A percentile compares a stretch with the other conserved stretches of the same genome.
Evolutionary conservation across 352 stramenopile genomes (phyloP).

Genomic region (Phytophthora multivora): DNA sequence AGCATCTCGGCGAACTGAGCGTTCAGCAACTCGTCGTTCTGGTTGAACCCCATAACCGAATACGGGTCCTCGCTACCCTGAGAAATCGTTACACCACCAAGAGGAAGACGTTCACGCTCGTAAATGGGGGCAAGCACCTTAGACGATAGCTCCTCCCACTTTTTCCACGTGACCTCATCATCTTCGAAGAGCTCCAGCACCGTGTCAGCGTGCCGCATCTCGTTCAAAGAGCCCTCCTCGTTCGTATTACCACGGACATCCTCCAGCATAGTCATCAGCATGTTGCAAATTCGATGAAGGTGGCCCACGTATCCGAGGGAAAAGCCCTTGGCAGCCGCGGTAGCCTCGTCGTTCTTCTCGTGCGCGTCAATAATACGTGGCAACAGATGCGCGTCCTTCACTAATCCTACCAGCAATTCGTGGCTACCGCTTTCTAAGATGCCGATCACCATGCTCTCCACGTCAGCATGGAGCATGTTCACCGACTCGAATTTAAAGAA

Average conservation of each 20-base stretch:
- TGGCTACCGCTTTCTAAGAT: slow-evolving; percentile 82
- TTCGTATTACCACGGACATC: slow-evolving; percentile 69
- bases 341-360: slow-evolving; percentile 76
- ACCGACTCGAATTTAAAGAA: slow-evolving; percentile 90
- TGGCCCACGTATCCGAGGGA: slow-evolving; percentile 84
- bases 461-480: slow-evolving; percentile 87
- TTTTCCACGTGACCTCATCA: slow-evolving; percentile 71
- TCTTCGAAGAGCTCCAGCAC: slow-evolving; percentile 84
- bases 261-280: slow-evolving; percentile 82
- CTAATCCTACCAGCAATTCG: slow-evolving; percentile 74
- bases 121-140: slow-evolving; percentile 78
- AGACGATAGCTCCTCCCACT: slow-evolving; percentile 79
- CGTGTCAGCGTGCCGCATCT: slow-evolving; percentile 85
- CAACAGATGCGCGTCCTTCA: slow-evolving; percentile 75
- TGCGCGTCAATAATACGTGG: slow-evolving; percentile 78
- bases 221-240: slow-evolving; percentile 70
- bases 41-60: slow-evolving; percentile 72
- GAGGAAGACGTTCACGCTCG: slow-evolving; percentile 74
- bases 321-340: slow-evolving; percentile 59
- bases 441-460: slow-evolving; percentile 86
- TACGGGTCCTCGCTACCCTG: slow-evolving; percentile 71
- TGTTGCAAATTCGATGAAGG: slow-evolving; percentile 86
- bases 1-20: slow-evolving; percentile 88
- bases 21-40: slow-evolving; percentile 77
- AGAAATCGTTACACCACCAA: slow-evolving; percentile 70